Evolutionary conservation across 495 filamentous ascomycete species (phyloP), one percentile per base, ranked within the genome.

Genomic region (Annulohypoxylon nitens): DNA sequence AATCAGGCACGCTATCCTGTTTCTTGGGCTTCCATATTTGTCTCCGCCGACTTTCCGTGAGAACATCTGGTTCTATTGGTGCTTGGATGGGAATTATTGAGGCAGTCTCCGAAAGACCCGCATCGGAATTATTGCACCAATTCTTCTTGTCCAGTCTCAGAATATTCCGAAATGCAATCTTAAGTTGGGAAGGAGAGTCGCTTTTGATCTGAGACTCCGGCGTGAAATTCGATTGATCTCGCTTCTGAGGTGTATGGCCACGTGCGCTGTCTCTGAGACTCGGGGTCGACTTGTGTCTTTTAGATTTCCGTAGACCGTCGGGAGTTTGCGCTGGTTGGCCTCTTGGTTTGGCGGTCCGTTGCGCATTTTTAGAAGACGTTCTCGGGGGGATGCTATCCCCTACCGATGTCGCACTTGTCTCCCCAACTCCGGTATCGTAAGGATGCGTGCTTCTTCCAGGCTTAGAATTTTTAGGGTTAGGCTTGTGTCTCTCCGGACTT

Each of bases 391-490:
- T 43, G 26, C 20, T 39, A 4, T 59, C 33, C 43, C 36, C 41
- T 8, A 39, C 53, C 1, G 18, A 25, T 43, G 5, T 61, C 43
- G 43, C 34, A 12, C 50, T 50, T 12, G n/a, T 59, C 0, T 54
- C 39, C 34, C 66, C 69, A 58, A 73, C n/a, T 2, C 69, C 69
- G 7, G 76, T 78, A 48, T 78, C 76, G 33, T 78, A 78, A 0
- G 76, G 76, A 18, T 78, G 71, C 14, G 71, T 78, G 37, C 74
- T 76, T 18, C 75, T 66, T 10, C 72, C 72, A 3, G 67, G 67
- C 23, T 48, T 75, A 3, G 45, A 14, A n/a, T 67, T 64, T n/a
- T 18, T 18, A 5, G 34, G 1, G 14, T 36, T 47, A 1, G 37
- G 23, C 2, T 23, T 45, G 4, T 14, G 36, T 45, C 8, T 41